A percentile compares a stretch with the other conserved stretches of the same genome.
These are phyloP conservation scores for Aspergillus pseudoterreus DNA, from an alignment of 2,329 filamentous ascomycete species.

Conservation along the genomic window DNA sequence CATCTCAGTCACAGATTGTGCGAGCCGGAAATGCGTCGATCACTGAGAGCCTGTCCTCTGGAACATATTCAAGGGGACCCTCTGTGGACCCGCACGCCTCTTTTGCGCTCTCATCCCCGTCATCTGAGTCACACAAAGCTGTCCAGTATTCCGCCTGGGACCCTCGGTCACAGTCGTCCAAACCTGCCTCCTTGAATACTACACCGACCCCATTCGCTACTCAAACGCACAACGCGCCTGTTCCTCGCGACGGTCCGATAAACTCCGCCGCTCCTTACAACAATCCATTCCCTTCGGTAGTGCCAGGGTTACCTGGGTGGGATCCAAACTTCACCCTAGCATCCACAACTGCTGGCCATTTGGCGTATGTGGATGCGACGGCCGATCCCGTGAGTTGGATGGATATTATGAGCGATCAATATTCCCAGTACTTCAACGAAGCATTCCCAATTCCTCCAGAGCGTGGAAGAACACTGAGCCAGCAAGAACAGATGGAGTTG, in stretches of 20 bases:
- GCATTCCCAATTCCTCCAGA: slow-evolving; percentile 44
- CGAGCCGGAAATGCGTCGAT: slow-evolving; percentile 25
- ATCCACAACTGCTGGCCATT: slow-evolving; percentile 32
- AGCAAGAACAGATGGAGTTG: slow-evolving; percentile 77
- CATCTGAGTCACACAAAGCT: slow-evolving; percentile 17
- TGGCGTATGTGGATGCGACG: slow-evolving; percentile 32
- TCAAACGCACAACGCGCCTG: slow-evolving; percentile 17
- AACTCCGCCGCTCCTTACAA: slow-evolving; percentile 38
- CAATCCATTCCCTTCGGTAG: slow-evolving; percentile 38
- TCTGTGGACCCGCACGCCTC: slow-evolving; percentile 30
- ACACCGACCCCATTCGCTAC: slow-evolving; percentile 19
- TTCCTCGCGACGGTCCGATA: slow-evolving; percentile 26
- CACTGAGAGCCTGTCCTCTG: slow-evolving; percentile 25
- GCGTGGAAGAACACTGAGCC: slow-evolving; percentile 66
- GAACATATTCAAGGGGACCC: slow-evolving; percentile 32
- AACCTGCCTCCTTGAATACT: slow-evolving; percentile 8
- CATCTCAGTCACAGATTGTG: slow-evolving; percentile 32
- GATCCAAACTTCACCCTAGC: slow-evolving; percentile 38
- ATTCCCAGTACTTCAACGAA: slow-evolving; percentile 46
- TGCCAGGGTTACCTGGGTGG: slow-evolving; percentile 40
- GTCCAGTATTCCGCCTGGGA: slow-evolving; percentile 17
- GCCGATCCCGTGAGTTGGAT: slow-evolving; percentile 42
- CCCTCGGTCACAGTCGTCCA: slow-evolving; percentile 10
- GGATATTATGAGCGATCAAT: slow-evolving; percentile 43
- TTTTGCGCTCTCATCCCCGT: slow-evolving; percentile 20